Conservation (phyloP, 441 rosid species). For the Euphorbia celastroides region DNA sequence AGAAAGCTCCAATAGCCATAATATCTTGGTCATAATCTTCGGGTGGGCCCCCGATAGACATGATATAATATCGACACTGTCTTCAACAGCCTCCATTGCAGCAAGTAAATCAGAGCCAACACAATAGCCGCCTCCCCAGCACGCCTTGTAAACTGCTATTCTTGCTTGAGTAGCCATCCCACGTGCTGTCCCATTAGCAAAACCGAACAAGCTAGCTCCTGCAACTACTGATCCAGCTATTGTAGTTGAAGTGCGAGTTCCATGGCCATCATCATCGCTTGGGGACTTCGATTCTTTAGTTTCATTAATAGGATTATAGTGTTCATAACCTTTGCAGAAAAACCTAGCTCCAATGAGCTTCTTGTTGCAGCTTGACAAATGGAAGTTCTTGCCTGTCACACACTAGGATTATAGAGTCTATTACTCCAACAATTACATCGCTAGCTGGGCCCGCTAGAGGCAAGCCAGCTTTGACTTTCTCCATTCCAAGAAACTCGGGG, state of each 20-base stretch:
- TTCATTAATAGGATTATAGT: constrained; percentile 39
- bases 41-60: constrained; percentile 47
- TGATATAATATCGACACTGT: constrained; percentile 46
- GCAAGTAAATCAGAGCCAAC: constrained; percentile 42
- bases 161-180: constrained; percentile 51
- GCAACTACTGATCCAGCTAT: constrained; percentile 47
- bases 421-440: constrained; percentile 58
- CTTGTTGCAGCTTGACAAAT: constrained; percentile 51
- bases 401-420: constrained; percentile 77
- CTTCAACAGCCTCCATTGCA: constrained; percentile 43
- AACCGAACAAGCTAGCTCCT: constrained; percentile 42
- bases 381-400: constrained; percentile 56
- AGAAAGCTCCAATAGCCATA: constrained; percentile 44
- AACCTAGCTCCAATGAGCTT: constrained; percentile 72
- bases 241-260: constrained; percentile 47
- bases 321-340: constrained; percentile 62
- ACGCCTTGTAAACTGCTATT: constrained; percentile 45
- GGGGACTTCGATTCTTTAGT: constrained; percentile 44
- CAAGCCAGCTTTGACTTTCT: constrained; percentile 16
- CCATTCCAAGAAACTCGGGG: constrained; percentile 66
- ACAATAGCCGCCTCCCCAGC: constrained; percentile 54
- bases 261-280: constrained; percentile 57
- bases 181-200: constrained; percentile 41
- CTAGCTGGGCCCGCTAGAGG: constrained; percentile 33
- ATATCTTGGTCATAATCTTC: constrained; percentile 33